Base-by-base conservation (phyloP, 805 yeast species). In the Yarrowia hollandica region DNA sequence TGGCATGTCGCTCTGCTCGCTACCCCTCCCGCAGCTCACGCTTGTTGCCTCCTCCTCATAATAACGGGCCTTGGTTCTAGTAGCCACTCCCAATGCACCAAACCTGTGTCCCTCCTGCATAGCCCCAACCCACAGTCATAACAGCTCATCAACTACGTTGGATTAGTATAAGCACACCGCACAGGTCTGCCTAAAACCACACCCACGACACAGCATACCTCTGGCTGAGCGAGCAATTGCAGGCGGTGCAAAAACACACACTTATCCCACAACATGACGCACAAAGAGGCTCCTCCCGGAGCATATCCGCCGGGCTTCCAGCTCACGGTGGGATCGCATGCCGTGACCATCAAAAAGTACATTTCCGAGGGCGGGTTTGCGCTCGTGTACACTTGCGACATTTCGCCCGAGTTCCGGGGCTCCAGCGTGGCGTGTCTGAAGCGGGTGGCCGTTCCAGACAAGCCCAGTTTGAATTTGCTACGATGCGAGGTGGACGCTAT, bases 401-500 rank as follows among this genome's bases (percentile, higher is more conserved):
- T 87, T 16, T 77, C 79, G 23, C 90, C 90, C 6, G 76, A 81
- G 3, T 81, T 77, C 63, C 76, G 79, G 14, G 82, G 82, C 77
- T 52, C 72, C 71, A 59, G 71, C 78, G 11, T 69, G 9, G 97
- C 92, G 5, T 94, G 98, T 70, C 77, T 94, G 67, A 94, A 94
- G 72, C 80, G 99, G 63, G 98, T 94, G n/a, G 85, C 85, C 28
- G 99, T 94, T 3, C 97, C 97, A 4, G 90, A 86, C 69, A 94
- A 94, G 72, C 81, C 83, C 67, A 87, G 86, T 56, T 77, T 94
- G 69, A 89, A 88, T 66, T 80, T 85, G 21, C 76, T 94, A 54
- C 77, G 98, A 62, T 96, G 95, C 35, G 99, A 94, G 71, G 99
- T 94, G 14, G 98, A 94, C 69, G 96, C 97, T 11, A 92, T 94